Evolutionary conservation across 129 eudicot genomes (phyloP).

Genomic region (Flaveria bidentis): DNA sequence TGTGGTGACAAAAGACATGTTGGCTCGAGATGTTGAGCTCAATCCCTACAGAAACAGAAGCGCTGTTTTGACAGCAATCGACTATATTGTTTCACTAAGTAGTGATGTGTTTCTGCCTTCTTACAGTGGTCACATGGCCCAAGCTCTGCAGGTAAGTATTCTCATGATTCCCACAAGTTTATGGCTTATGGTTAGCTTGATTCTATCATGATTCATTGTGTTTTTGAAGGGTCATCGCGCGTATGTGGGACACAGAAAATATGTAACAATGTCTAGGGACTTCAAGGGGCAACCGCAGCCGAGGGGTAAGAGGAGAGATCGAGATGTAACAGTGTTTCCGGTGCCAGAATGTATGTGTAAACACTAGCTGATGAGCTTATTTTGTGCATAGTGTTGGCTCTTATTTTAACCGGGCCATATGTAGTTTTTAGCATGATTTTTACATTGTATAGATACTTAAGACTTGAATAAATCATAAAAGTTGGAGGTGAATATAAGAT

Average conservation of each 20-base stretch:
- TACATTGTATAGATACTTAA: constrained; percentile 2
- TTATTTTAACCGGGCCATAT: neutral
- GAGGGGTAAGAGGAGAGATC: constrained; percentile 51
- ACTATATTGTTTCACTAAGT: constrained; percentile 60
- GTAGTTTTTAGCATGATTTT: constrained; percentile 11
- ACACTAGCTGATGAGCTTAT: constrained; percentile 23
- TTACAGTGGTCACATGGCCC: constrained; percentile 64
- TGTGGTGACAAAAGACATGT: constrained; percentile 46
- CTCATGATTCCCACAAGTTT: constrained; percentile 9
- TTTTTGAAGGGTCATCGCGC: constrained; percentile 68
- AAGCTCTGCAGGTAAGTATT: constrained; percentile 55
- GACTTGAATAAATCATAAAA: constrained; percentile 7
- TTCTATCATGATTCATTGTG: neutral
- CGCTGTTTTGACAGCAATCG: constrained; percentile 59
- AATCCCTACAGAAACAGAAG: constrained; percentile 42
- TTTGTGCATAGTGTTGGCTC: neutral
- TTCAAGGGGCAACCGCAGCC: constrained; percentile 58
- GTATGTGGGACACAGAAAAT: constrained; percentile 68
- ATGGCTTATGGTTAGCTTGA: constrained; percentile 13
- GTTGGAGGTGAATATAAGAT: neutral
- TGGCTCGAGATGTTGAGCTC: constrained; percentile 57
- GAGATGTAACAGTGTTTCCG: constrained; percentile 66
- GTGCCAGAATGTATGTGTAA: constrained; percentile 86
- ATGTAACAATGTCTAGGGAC: constrained; percentile 44
- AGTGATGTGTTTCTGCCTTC: constrained; percentile 68